Evolutionary conservation across 441 rosid species (phyloP).

Genomic region (Omphalea diandra): DNA sequence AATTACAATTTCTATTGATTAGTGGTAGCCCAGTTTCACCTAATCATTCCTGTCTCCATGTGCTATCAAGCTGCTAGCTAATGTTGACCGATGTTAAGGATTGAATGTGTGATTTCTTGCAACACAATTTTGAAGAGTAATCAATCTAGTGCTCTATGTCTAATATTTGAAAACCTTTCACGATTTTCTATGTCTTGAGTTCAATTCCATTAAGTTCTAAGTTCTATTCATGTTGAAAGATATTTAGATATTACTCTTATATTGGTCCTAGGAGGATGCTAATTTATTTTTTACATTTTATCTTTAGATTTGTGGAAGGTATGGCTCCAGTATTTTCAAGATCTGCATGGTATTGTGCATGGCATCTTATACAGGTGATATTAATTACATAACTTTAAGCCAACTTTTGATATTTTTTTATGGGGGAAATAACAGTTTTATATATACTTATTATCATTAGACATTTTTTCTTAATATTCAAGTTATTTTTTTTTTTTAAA

Average conservation of each 20-base stretch:
- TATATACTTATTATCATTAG: no score
- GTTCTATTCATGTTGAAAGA: constrained; percentile 2
- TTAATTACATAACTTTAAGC: not conserved
- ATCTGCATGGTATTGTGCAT: constrained; percentile 96
- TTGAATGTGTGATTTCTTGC: not conserved
- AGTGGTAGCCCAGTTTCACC: not conserved
- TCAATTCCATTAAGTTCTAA: not conserved
- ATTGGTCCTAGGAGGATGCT: not conserved
- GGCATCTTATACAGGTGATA: constrained; percentile 98
- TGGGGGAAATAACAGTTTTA: no score
- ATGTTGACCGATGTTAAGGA: not conserved
- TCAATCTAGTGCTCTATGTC: not conserved
- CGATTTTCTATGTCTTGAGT: not conserved
- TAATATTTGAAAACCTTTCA: not conserved
- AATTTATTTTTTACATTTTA: constrained; percentile 15
- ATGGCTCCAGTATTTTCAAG: constrained; percentile 99
- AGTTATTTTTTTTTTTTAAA: not conserved
- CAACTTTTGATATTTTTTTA: no score
- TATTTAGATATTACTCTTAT: not conserved
- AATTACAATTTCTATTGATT: not conserved
- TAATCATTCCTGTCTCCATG: not conserved
- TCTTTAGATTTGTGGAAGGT: constrained; percentile 86
- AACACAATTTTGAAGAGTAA: not conserved
- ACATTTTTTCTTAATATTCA: not conserved
- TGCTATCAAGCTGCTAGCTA: not conserved